These are phyloP conservation scores for Ascoidea rubescens DNA, from an alignment of 805 yeast genomes.

Conservation along the genomic window DNA sequence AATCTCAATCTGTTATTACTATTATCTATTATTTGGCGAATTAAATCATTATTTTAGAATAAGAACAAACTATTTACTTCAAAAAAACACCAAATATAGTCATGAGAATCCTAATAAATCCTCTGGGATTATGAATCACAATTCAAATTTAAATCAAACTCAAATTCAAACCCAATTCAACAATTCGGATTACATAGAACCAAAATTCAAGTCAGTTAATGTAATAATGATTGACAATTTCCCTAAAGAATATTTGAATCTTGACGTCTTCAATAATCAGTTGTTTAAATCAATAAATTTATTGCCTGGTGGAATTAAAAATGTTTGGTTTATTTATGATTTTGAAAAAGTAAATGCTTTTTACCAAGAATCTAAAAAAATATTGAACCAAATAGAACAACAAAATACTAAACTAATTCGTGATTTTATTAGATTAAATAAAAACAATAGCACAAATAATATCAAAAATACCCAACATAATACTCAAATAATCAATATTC, in stretches of 20 bases:
- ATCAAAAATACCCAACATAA: too few species aligned
- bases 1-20: slow-evolving; percentile 40
- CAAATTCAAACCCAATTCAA: too few species aligned
- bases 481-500: too few species aligned
- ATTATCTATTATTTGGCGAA: slow-evolving; percentile 42
- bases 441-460: too few species aligned
- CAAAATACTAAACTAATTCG: slow-evolving; percentile 24
- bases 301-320: slow-evolving; percentile 40
- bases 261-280: slow-evolving; percentile 8
- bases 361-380: slow-evolving; percentile 17
- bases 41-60: slow-evolving; percentile 34
- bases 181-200: slow-evolving; percentile 8
- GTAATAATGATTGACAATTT: slow-evolving; percentile 31
- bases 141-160: too few species aligned
- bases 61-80: slow-evolving; percentile 27
- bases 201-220: slow-evolving; percentile 14
- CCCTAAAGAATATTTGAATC: slow-evolving; percentile 19
- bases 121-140: too few species aligned
- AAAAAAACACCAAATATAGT: too few species aligned
- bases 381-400: slow-evolving; percentile 24
- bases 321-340: slow-evolving; percentile 46
- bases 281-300: slow-evolving; percentile 15
- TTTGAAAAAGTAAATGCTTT: slow-evolving; percentile 22
- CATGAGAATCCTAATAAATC: too few species aligned
- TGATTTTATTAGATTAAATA: too few species aligned